Base-by-base conservation (phyloP, 345 rosid genomes). In the Hibiscus syriacus region DNA sequence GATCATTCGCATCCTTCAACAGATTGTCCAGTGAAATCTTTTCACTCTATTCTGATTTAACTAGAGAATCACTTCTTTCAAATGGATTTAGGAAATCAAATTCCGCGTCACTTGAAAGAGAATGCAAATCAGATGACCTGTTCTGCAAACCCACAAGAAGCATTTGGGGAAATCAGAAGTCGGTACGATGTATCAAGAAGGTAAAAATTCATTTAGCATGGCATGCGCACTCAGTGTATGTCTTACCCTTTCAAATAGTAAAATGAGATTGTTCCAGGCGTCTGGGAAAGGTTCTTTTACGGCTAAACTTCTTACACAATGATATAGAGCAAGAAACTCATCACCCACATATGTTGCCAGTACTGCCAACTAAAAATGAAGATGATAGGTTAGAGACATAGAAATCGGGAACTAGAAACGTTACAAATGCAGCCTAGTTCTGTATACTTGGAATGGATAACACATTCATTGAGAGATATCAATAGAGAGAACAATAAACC, bases 251-350 rank as follows among this genome's bases (percentile, higher is more conserved):
- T 94, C 97, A 65, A 91, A 87, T 68, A 87, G 78, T 68, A 83
- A 72, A 66, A 76, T 55, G 48, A 94, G 95, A 85, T 94, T 94
- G 75, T 85, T 80, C 80, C 79, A 78, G 52, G 97, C 91, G 80
- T 92, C 96, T 22, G 92, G 97, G 68, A 94, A 94, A 56, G 95
- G 97, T 61, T 94, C 99, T 77, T 83, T 89, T 56, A 91, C 88
- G 11, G 99, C 96, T 75, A 94, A 82, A 78, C 99, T 94, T 84
- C 99, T 83, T 55, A 94, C 73, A 62, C 91, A 94, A 57, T 89
- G 99, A 80, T 91, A 94, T 68, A 94, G 78, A 56, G 96, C 96
- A 50, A 91, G 85, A 76, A 90, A 85, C 67, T 88, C 96, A 34
- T 89, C 96, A 54, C 99, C 92, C 61, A 94, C 84, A 68, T 91